Evolutionary conservation across 495 filamentous ascomycete genomes (phyloP), one percentile per base, ranked within the genome.

Genomic region (Penicillium dipodomyicola): DNA sequence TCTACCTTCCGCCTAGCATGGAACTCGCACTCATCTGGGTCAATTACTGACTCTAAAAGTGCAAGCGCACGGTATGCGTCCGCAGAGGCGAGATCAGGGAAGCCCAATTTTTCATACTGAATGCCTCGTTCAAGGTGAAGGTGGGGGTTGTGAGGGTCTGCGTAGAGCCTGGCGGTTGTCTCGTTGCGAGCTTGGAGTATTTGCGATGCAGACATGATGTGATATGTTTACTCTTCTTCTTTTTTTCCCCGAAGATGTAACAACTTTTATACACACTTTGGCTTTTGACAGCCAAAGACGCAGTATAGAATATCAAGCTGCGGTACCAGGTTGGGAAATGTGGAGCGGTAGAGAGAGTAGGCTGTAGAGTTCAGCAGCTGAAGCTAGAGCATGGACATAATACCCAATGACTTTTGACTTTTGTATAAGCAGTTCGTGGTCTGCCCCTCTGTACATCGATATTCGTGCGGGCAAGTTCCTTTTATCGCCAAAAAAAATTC

Each of bases 31-130:
- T 65, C 72, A 45, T 79, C 76, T 8, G 77, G 77, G 52, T 94
- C 87, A 52, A 79, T 67, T 23, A 92, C 80, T 52, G 93, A 91
- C 63, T 98, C 94, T 19, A 86, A 77, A 41, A 97, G 76, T 11
- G 96, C 83, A 2, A 98, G 80, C 2, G 92, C 90, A 41, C 89
- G 86, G 69, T 98, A 97, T 2, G 91, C 89, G 71, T 96, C 94
- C 40, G 90, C 91, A 25, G 88, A 87, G 4, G 90, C 90, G 15
- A 98, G 80, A 69, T 98, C 94, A 2, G 90, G 90, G 70, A 94
- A 97, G 33, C 84, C 89, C 30, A 97, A 81, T 52, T 85, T 69
- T 39, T 86, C 77, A 69, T 96, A 85, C 29, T 85, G 75, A 29
- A 80, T 70, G 27, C 90, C 88, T 25, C 92, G 83, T 56, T 85